These are phyloP conservation scores for Gillenia trifoliata DNA, from an alignment of 306 rosid genomes.

Conservation along the genomic window DNA sequence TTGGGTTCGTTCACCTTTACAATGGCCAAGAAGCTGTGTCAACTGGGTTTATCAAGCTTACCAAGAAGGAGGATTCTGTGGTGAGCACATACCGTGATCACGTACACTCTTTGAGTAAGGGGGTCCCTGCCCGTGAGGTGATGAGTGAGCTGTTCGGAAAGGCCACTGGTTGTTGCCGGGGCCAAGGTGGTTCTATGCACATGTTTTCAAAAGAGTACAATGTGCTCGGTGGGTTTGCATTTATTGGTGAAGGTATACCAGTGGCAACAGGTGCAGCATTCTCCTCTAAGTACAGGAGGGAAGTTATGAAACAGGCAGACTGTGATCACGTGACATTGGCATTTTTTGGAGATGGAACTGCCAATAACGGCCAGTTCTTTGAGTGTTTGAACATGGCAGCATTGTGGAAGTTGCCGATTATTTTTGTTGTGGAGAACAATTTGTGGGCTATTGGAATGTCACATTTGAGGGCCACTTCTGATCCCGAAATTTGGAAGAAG, in stretches of 20 bases:
- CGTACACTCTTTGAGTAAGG: conserved; percentile 97
- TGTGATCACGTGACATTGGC: conserved; percentile 80
- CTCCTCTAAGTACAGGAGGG: conserved; percentile 74
- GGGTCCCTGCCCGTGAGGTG: conserved; percentile 82
- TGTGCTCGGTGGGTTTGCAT: conserved; percentile 89
- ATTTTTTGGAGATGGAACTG: conserved; percentile 94
- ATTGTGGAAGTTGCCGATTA: conserved; percentile 91
- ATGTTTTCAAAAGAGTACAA: conserved; percentile 95
- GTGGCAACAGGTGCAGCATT: conserved; percentile 97
- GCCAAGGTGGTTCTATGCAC: conserved; percentile 99
- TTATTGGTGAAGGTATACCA: conserved; percentile 98
- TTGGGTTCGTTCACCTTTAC: conserved; percentile 97
- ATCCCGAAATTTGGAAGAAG: conserved; percentile 97
- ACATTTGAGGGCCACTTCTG: conserved; percentile 91
- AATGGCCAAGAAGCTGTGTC: conserved; percentile 99
- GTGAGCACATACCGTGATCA: conserved; percentile 97
- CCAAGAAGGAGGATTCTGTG: conserved; percentile 67
- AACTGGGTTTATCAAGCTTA: conserved; percentile 87
- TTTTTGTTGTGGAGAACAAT: conserved; percentile 96
- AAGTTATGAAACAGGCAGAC: conserved; percentile 65
- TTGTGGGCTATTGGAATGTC: conserved; percentile 99
- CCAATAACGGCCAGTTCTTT: conserved; percentile 92
- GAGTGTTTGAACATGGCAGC: conserved; percentile 99
- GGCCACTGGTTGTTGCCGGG: conserved; percentile 95
- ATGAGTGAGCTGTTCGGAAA: conserved; percentile 99